These are phyloP conservation scores for Crotalaria pallida DNA, from an alignment of 306 rosid species.

Conservation along the genomic window DNA sequence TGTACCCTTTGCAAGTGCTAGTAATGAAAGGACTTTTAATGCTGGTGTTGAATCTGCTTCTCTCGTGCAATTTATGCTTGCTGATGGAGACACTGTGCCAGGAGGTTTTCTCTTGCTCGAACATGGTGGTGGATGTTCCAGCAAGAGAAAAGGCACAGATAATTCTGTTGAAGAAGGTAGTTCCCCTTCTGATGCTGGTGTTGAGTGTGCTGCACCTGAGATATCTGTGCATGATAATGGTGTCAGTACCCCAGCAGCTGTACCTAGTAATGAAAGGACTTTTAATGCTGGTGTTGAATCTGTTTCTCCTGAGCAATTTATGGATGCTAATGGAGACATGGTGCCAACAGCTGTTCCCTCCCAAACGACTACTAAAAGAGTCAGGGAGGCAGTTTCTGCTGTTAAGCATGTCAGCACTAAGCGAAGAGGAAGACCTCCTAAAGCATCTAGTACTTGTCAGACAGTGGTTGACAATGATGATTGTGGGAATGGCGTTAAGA, in stretches of 20 bases:
- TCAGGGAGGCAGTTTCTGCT: conserved; percentile 1
- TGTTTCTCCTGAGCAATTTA: too few relatives aligned
- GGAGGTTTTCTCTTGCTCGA: neutral
- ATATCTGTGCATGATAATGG: conserved; percentile 13
- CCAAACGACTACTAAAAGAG: neutral
- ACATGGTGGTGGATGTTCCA: too few relatives aligned
- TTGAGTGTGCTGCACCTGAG: conserved; percentile 25
- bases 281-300: too few relatives aligned
- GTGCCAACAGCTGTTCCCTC: neutral
- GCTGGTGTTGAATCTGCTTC: too few relatives aligned
- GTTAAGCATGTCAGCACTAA: neutral
- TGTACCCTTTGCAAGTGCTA: conserved; percentile 1
- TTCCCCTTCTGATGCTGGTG: conserved; percentile 26
- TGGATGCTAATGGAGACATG: too few relatives aligned
- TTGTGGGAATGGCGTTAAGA: conserved; percentile 18
- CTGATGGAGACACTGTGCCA: too few relatives aligned
- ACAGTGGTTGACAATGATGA: neutral
- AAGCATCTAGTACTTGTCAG: neutral
- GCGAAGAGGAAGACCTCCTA: conserved; percentile 26
- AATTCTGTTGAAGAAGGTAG: too few relatives aligned
- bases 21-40: too few relatives aligned
- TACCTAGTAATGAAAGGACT: neutral
- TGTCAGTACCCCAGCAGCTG: conserved; percentile 9
- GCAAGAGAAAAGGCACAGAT: too few relatives aligned
- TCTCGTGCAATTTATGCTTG: too few relatives aligned